Conservation (phyloP, 768 basidiomycete genomes). For the Macrolepiota fuliginosa region DNA sequence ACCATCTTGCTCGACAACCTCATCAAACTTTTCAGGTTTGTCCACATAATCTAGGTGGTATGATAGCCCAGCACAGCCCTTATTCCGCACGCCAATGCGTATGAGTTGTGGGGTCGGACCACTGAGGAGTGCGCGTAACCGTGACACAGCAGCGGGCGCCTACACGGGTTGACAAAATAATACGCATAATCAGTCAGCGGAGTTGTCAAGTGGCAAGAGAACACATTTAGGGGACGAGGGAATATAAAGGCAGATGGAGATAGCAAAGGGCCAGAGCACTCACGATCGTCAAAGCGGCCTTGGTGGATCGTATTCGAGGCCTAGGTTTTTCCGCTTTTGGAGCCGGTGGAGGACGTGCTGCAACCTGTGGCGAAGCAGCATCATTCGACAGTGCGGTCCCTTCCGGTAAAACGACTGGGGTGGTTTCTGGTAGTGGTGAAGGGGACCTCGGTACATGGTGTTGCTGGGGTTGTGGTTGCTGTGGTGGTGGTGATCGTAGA, state of each 20-base stretch:
- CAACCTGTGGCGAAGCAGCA: slow-evolving; percentile 68
- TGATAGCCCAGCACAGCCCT: slow-evolving; percentile 87
- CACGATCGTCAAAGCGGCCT: slow-evolving; percentile 78
- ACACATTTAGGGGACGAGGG: slow-evolving; percentile 1
- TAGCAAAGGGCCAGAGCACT: slow-evolving; percentile 20
- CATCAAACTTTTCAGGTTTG: slow-evolving; percentile 87
- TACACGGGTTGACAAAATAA: slow-evolving; percentile 26
- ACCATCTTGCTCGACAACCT: slow-evolving; percentile 94
- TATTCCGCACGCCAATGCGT: slow-evolving; percentile 93
- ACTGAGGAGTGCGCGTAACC: slow-evolving; percentile 70
- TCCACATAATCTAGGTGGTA: slow-evolving; percentile 97
- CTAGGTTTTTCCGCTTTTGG: slow-evolving; percentile 64
- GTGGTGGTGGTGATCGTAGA: slow-evolving; percentile 34
- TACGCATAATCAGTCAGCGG: background rate
- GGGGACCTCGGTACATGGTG: slow-evolving; percentile 18
- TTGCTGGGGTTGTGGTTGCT: slow-evolving; percentile 36
- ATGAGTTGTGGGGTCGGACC: slow-evolving; percentile 89
- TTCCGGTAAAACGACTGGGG: slow-evolving; percentile 13
- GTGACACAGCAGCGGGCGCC: slow-evolving; percentile 77
- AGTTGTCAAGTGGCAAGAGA: background rate
- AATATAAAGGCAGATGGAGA: background rate
- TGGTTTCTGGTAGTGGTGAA: slow-evolving; percentile 5
- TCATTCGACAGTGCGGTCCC: slow-evolving; percentile 41
- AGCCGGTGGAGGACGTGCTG: slow-evolving; percentile 66
- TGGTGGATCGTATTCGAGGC: slow-evolving; percentile 66